A percentile compares a stretch with the other conserved stretches of the same genome.
Conservation (phyloP, 2,329 filamentous ascomycete species). For the Cordyceps javanica region DNA sequence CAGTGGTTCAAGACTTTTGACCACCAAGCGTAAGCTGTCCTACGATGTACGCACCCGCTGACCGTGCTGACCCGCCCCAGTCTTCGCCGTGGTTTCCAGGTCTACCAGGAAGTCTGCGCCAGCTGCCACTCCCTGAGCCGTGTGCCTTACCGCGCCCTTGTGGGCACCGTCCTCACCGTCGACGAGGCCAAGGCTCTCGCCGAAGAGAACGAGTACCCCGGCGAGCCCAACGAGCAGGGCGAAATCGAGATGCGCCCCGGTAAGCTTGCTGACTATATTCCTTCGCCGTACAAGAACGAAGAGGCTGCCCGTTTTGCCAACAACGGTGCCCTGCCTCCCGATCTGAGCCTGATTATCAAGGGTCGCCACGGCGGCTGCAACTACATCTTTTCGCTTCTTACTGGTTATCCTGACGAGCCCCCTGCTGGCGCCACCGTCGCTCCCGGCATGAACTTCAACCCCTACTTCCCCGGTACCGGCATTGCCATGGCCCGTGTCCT, state of each 20-base stretch:
- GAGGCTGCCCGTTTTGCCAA: constrained; percentile 97
- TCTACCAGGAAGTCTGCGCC: constrained; percentile 97
- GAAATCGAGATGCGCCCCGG: constrained; percentile 97
- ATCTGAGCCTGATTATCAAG: constrained; percentile 97
- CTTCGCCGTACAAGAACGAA: constrained; percentile 95
- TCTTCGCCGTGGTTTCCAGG: constrained; percentile 97
- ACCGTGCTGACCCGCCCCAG: constrained; percentile 37
- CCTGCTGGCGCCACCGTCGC: constrained; percentile 82
- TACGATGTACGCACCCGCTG: not conserved
- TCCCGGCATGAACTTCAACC: constrained; percentile 98
- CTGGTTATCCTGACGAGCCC: constrained; percentile 93
- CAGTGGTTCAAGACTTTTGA: constrained; percentile 95
- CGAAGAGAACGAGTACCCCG: constrained; percentile 98
- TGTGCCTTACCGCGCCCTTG: constrained; percentile 87
- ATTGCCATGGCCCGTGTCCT: constrained; percentile 99
- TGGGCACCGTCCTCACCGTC: constrained; percentile 88
- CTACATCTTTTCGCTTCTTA: constrained; percentile 96
- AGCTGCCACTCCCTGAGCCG: constrained; percentile 95
- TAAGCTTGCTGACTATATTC: constrained; percentile 97
- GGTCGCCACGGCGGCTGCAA: constrained; percentile 94
- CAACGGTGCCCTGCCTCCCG: constrained; percentile 93
- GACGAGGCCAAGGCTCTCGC: constrained; percentile 97
- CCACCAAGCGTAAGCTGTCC: constrained; percentile 73
- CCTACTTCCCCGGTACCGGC: constrained; percentile 98
- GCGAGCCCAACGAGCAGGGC: constrained; percentile 94